A percentile compares a stretch with the other conserved stretches of the same genome.
Evolutionary conservation across 208 protist species (phyloP).

Genomic region (Crithidia fasciculata): DNA sequence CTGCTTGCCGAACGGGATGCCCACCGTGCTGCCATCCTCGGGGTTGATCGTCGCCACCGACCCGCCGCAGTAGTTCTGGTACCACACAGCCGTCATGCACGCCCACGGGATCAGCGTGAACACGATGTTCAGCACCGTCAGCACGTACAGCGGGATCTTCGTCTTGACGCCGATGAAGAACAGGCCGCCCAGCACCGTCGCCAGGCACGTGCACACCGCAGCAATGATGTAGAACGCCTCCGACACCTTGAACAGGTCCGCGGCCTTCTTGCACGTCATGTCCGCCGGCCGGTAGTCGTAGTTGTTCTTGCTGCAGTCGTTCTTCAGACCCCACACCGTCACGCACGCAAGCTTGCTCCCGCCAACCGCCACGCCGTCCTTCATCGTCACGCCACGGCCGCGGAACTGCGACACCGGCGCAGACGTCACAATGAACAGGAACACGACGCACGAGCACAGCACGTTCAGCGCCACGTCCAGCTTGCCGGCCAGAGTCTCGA

Average conservation of each 20-base stretch:
- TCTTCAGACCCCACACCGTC: constrained; percentile 59
- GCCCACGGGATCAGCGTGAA: constrained; percentile 53
- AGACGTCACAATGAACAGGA: constrained; percentile 49
- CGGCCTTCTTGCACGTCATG: constrained; percentile 18
- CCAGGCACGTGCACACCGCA: constrained; percentile 36
- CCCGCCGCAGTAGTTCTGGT: constrained; percentile 38
- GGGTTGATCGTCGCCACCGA: constrained; percentile 1
- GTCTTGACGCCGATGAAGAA: constrained; percentile 40
- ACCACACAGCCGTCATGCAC: constrained; percentile 50
- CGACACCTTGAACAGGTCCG: constrained; percentile 45
- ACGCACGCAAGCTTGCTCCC: constrained; percentile 45
- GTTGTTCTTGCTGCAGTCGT: constrained; percentile 37
- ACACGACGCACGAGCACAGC: constrained; percentile 56
- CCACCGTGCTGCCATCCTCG: constrained; percentile 10
- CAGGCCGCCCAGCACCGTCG: constrained; percentile 24
- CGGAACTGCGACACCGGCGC: constrained; percentile 61
- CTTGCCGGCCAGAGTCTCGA: constrained; percentile 50
- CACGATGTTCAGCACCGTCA: constrained; percentile 31
- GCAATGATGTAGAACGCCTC: constrained; percentile 69
- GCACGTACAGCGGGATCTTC: constrained; percentile 23
- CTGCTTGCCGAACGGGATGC: constrained; percentile 27
- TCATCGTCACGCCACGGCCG: constrained; percentile 28
- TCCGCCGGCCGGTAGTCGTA: constrained; percentile 27
- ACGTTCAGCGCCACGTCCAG: constrained; percentile 43
- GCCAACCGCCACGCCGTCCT: background rate